Evolutionary conservation across 352 stramenopile species (phyloP).

Genomic region (Phytopythium litorale): DNA sequence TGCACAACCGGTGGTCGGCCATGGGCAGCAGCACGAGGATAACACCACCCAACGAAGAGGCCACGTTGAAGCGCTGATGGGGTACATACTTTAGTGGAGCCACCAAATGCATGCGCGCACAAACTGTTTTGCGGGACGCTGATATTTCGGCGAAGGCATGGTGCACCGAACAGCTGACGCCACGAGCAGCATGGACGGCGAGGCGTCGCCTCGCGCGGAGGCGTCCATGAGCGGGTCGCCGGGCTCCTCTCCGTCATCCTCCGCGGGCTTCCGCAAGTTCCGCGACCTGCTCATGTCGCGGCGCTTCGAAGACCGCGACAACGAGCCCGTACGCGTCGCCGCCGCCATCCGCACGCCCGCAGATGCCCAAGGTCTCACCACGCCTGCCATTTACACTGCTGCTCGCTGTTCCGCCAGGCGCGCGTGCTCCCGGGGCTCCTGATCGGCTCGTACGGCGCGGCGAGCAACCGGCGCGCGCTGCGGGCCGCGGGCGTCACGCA

Average conservation of each 20-base stretch:
- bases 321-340: constrained; percentile 37
- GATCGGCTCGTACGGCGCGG: constrained; percentile 66
- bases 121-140: no score
- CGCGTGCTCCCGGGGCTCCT: constrained; percentile 45
- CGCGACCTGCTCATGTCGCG: constrained; percentile 52
- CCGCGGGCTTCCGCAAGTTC: constrained; percentile 49
- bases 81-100: no score
- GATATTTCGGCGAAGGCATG: no score
- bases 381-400: neutral
- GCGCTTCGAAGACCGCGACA: constrained; percentile 40
- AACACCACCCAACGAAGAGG: no score
- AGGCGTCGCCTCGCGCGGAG: neutral
- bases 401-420: constrained; percentile 5
- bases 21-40: no score
- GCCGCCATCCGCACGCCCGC: no score
- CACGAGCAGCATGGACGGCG: no score
- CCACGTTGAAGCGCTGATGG: no score
- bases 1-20: no score
- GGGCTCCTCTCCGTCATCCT: neutral
- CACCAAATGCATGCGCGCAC: no score
- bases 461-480: constrained; percentile 44
- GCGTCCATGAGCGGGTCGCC: neutral
- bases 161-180: no score
- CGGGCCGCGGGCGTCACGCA: constrained; percentile 41
- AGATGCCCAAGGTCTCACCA: no score